Base-by-base conservation (phyloP, 2,329 filamentous ascomycete species). In the Fusarium sp. region DNA sequence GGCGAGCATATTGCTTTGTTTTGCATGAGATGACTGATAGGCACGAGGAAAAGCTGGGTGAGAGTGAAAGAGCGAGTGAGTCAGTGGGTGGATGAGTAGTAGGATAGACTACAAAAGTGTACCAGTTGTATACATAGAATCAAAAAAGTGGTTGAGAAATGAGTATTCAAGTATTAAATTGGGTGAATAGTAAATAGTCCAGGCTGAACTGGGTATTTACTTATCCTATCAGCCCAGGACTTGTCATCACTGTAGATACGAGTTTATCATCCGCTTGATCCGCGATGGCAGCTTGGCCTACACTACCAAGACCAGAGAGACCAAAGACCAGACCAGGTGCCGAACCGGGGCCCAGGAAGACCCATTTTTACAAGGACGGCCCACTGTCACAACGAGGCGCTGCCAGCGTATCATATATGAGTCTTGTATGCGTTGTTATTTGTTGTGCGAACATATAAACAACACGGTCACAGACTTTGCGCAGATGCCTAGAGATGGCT, bases 321-420 rank as follows among this genome's bases (percentile, higher is more conserved):
- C 31, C 21, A 39, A 49, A 49, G 24, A 55, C 38, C 57, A 58
- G 59, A 19, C 56, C 40, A 11, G 24, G 24, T 24, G 24, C 24
- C 7, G 24, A 24, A 24, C 24, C 24, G 7, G 39, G 55, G 14
- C 19, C 55, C 46, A 45, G 28, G 19, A 38, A 44, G 40, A 10
- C 24, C 66, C 66, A 62, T 52, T 21, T 19, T 46, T 31, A 17
- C 36, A 45, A 44, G 26, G 51, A 45, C 36, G 38, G 58, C 36
- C 66, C 65, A 51, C 51, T 36, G 33, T 45, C 55, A 65, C 46
- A 52, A 52, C 43, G 59, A 64, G 65, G 47, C 40, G 38, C 43
- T 50, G 66, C 56, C 62, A 70, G 40, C 66, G 55, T 66, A 69
- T 66, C 65, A 69, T 42, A 22, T 26, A 46, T 51, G 60, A 69